These are phyloP conservation scores for Lepidium africanum DNA, from an alignment of 345 rosid genomes.

Conservation along the genomic window DNA sequence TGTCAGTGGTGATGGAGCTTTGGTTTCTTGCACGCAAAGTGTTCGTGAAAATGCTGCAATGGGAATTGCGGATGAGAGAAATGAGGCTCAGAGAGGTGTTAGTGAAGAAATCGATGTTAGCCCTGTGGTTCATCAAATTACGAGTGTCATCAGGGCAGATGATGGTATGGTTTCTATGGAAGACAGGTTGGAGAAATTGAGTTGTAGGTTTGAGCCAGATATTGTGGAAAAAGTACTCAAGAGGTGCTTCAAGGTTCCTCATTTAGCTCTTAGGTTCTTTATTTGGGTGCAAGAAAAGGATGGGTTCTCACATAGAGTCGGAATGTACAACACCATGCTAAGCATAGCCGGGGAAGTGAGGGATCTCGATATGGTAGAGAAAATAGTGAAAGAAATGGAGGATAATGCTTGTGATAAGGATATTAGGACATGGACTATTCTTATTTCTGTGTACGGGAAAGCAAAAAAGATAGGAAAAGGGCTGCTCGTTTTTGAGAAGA, in stretches of 20 bases:
- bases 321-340: conserved; percentile 53
- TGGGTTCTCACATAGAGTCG: conserved; percentile 40
- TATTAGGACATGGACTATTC: conserved; percentile 66
- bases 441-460: conserved; percentile 54
- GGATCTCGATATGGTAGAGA: conserved; percentile 40
- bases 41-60: conserved; percentile 45
- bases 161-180: conserved; percentile 43
- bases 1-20: not conserved
- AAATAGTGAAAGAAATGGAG: conserved; percentile 62
- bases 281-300: conserved; percentile 55
- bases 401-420: conserved; percentile 40
- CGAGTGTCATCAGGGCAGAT: conserved; percentile 43
- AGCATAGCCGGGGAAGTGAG: conserved; percentile 54
- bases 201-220: conserved; percentile 39
- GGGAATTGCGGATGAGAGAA: conserved; percentile 2
- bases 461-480: conserved; percentile 58
- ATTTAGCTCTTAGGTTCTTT: conserved; percentile 62
- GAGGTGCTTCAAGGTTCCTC: conserved; percentile 74
- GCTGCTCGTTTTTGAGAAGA: conserved; percentile 47
- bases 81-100: conserved; percentile 3
- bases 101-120: conserved; percentile 35
- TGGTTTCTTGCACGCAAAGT: conserved; percentile 25
- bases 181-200: conserved; percentile 43
- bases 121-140: conserved; percentile 44
- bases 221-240: conserved; percentile 71